These are phyloP conservation scores for Coprinopsis strossmayeri DNA, from an alignment of 768 basidiomycete genomes.

Conservation along the genomic window DNA sequence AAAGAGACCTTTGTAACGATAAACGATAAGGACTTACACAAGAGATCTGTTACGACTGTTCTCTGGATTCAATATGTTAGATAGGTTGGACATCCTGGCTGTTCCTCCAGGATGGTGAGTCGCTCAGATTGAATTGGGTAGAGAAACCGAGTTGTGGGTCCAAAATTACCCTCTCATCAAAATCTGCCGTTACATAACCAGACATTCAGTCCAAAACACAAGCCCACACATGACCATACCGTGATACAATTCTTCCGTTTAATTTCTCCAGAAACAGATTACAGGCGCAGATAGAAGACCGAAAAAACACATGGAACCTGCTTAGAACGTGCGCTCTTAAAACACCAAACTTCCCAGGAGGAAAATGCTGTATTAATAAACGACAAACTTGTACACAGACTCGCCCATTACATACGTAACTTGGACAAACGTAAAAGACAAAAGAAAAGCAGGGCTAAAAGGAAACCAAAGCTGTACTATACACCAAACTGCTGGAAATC, in stretches of 20 bases:
- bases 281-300: too few relatives aligned
- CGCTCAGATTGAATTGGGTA: conserved; percentile 18
- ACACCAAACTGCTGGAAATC: conserved; percentile 25
- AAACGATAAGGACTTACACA: conserved; percentile 26
- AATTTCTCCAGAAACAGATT: too few relatives aligned
- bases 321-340: too few relatives aligned
- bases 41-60: conserved; percentile 28
- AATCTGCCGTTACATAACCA: conserved; percentile 11
- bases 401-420: too few relatives aligned
- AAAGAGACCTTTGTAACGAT: conserved; percentile 10
- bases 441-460: too few relatives aligned
- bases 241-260: background rate
- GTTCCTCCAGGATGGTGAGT: conserved; percentile 8
- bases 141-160: conserved; percentile 22
- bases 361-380: too few relatives aligned
- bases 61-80: conserved; percentile 52
- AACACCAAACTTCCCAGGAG: too few relatives aligned
- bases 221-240: conserved; percentile 6
- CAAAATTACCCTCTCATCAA: conserved; percentile 21
- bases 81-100: conserved; percentile 48
- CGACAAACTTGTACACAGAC: too few relatives aligned
- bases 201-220: conserved; percentile 11
- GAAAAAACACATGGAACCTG: too few relatives aligned
- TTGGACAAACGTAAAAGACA: too few relatives aligned
- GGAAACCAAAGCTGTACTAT: conserved; percentile 9